Evolutionary conservation across 441 rosid genomes (phyloP).

Genomic region (Jatropha podagrica): DNA sequence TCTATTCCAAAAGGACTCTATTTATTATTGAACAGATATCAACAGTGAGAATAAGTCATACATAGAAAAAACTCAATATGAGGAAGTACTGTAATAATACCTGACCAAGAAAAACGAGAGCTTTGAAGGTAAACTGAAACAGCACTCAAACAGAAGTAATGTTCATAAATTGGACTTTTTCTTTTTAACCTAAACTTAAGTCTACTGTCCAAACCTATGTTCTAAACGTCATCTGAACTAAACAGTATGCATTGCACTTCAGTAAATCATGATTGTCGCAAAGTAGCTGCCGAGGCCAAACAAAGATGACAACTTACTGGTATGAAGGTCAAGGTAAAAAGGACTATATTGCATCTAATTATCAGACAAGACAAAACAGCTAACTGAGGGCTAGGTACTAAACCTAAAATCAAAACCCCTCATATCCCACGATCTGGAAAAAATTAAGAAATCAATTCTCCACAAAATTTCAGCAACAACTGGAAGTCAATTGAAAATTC

Average conservation of each 20-base stretch:
- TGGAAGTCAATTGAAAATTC: background rate
- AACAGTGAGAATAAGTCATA: too few relatives aligned
- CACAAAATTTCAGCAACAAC: background rate
- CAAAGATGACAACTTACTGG: background rate
- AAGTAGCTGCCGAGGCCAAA: background rate
- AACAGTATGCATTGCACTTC: background rate
- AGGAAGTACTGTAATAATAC: too few relatives aligned
- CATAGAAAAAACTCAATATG: too few relatives aligned
- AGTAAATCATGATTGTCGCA: background rate
- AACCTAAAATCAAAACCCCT: background rate
- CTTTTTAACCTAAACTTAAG: too few relatives aligned
- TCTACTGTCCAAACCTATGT: too few relatives aligned
- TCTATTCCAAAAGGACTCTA: too few relatives aligned
- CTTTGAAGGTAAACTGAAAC: background rate
- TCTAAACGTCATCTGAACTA: too few relatives aligned
- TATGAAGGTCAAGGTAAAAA: background rate
- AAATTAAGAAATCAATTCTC: background rate
- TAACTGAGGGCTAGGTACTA: background rate
- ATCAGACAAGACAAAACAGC: background rate
- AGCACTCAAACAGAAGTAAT: background rate
- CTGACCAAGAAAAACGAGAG: background rate
- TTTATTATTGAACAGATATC: too few relatives aligned
- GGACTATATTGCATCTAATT: background rate
- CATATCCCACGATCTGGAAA: conserved; percentile 9
- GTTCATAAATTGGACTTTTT: background rate